Evolutionary conservation across 2,329 filamentous ascomycete genomes (phyloP).

Genomic region (Pestalotiopsis fici): DNA sequence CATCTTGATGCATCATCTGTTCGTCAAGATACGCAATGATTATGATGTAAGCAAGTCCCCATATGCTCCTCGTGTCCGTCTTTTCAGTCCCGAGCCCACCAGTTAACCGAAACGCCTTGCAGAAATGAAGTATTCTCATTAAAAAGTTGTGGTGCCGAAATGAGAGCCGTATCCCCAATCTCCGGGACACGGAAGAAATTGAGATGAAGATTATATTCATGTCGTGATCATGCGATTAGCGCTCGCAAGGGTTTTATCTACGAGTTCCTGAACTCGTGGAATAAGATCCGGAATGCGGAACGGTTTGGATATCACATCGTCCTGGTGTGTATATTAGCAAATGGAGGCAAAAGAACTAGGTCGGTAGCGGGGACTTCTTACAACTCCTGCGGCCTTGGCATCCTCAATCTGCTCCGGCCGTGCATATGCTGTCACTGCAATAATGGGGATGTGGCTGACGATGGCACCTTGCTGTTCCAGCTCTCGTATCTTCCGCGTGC

Average conservation of each 20-base stretch:
- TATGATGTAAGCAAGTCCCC: neutral
- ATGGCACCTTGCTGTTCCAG: conserved; percentile 65
- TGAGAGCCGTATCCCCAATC: neutral
- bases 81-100: neutral
- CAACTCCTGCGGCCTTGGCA: conserved; percentile 73
- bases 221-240: neutral
- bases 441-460: conserved; percentile 70
- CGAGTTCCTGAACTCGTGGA: conserved; percentile 64
- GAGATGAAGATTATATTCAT: neutral
- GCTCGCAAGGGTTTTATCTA: conserved; percentile 14
- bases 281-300: conserved; percentile 74
- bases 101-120: neutral
- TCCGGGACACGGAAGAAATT: neutral
- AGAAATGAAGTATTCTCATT: neutral
- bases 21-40: neutral
- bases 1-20: neutral
- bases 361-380: conserved; percentile 45
- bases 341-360: neutral
- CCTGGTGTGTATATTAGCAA: conserved; percentile 41
- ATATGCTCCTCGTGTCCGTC: neutral
- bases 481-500: conserved; percentile 68
- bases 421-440: conserved; percentile 83
- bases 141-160: neutral
- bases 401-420: conserved; percentile 72
- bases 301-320: conserved; percentile 78